Percentiles rank a stretch among this genome's conserved stretches.
Evolutionary conservation across 169 alveolate species (phyloP).

Genomic region (Plasmodium ovale): DNA sequence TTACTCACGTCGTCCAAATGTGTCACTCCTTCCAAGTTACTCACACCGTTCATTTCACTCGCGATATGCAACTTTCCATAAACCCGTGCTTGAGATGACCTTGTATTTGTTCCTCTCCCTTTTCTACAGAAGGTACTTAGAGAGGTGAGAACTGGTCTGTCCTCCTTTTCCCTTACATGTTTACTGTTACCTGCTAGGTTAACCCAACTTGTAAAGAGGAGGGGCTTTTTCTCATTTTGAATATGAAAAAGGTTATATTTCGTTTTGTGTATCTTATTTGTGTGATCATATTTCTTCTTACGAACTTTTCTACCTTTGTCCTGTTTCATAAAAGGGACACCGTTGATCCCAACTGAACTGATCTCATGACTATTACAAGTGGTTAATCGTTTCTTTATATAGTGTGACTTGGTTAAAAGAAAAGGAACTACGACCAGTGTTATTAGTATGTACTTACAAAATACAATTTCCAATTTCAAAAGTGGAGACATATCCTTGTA

Average conservation of each 20-base stretch:
- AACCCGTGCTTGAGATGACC: too few relatives aligned
- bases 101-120: not conserved
- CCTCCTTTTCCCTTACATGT: not conserved
- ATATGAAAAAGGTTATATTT: too few relatives aligned
- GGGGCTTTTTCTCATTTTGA: too few relatives aligned
- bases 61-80: too few relatives aligned
- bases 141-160: not conserved
- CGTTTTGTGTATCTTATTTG: too few relatives aligned
- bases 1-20: not conserved
- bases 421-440: not conserved
- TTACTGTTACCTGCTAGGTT: not conserved
- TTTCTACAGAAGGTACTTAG: not conserved
- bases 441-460: conserved; percentile 1
- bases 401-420: not conserved
- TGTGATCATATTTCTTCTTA: too few relatives aligned
- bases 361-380: too few relatives aligned
- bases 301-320: too few relatives aligned
- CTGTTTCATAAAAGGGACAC: not conserved
- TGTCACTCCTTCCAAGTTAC: too few relatives aligned
- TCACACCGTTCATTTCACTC: too few relatives aligned
- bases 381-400: conserved; percentile 4
- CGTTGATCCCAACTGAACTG: too few relatives aligned
- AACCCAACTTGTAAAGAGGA: not conserved
- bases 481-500: conserved; percentile 7
- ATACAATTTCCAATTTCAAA: not conserved